A percentile compares a stretch with the other conserved stretches of the same genome.
These are phyloP conservation scores for Cryptosporidium muris DNA, from an alignment of 169 alveolate genomes.

Conservation along the genomic window DNA sequence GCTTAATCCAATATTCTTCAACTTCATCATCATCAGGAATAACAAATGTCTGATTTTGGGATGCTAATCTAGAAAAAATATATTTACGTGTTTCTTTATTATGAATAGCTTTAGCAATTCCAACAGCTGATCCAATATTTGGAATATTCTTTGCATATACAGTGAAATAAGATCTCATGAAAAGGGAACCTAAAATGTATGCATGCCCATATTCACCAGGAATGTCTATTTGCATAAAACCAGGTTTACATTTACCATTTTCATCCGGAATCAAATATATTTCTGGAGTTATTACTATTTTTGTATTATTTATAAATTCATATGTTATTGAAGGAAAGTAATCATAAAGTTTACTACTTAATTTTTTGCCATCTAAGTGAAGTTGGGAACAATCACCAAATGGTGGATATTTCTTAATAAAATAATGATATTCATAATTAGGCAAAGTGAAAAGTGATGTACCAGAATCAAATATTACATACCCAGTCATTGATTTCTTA, in stretches of 20 bases:
- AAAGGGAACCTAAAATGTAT: constrained; percentile 84
- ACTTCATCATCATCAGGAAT: constrained; percentile 67
- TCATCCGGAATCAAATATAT: constrained; percentile 73
- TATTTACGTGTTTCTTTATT: constrained; percentile 28
- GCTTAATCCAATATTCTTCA: constrained; percentile 36
- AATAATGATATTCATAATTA: constrained; percentile 77
- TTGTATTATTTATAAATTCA: constrained; percentile 64
- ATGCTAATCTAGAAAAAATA: constrained; percentile 24
- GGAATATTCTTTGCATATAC: constrained; percentile 73
- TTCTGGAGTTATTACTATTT: constrained; percentile 62
- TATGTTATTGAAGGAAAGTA: constrained; percentile 77
- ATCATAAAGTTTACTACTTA: constrained; percentile 63
- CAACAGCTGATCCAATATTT: constrained; percentile 56
- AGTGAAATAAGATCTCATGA: constrained; percentile 85
- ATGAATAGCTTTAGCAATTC: constrained; percentile 68
- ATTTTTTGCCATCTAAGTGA: constrained; percentile 15
- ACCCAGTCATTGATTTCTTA: constrained; percentile 70
- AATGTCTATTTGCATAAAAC: constrained; percentile 87
- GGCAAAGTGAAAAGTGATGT: constrained; percentile 88
- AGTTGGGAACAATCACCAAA: constrained; percentile 69
- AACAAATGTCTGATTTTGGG: constrained; percentile 8
- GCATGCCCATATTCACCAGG: constrained; percentile 89
- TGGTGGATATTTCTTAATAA: constrained; percentile 76
- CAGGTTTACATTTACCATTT: constrained; percentile 81
- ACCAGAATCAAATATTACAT: constrained; percentile 87